These are phyloP conservation scores for Alternaria triticina DNA, from an alignment of 2,329 filamentous ascomycete genomes.

Conservation along the genomic window DNA sequence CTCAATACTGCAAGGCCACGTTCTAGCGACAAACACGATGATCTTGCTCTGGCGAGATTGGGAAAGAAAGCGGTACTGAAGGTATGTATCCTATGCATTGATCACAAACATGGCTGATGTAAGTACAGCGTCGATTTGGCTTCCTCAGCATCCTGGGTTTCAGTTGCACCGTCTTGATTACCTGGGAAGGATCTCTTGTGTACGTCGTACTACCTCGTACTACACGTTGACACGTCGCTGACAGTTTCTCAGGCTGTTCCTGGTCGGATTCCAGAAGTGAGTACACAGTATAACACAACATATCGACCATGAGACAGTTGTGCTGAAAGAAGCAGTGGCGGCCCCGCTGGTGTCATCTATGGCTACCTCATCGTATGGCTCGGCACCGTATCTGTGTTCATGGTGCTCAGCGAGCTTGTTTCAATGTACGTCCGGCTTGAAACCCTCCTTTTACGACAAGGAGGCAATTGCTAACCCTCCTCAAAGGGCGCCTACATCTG, in stretches of 20 bases:
- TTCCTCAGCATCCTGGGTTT: conserved; percentile 37
- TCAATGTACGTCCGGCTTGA: conserved; percentile 34
- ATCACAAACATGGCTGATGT: background rate
- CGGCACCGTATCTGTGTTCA: conserved; percentile 36
- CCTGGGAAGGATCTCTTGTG: conserved; percentile 37
- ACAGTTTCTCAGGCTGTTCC: conserved; percentile 22
- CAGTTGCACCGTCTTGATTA: conserved; percentile 37
- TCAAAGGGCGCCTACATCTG: conserved; percentile 34
- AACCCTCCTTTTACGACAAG: background rate
- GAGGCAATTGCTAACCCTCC: background rate
- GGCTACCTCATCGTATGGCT: conserved; percentile 38
- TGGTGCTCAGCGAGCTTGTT: conserved; percentile 40
- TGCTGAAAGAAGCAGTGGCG: conserved; percentile 26
- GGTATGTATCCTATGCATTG: conserved; percentile 6
- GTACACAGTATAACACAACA: background rate
- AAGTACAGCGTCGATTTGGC: conserved; percentile 30
- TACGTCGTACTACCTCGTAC: conserved; percentile 7
- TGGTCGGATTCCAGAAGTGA: conserved; percentile 27
- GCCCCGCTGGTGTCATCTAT: conserved; percentile 39
- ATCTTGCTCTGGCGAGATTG: conserved; percentile 25
- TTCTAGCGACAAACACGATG: conserved; percentile 21
- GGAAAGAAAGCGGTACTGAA: conserved; percentile 35
- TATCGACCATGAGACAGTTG: background rate
- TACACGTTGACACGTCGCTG: conserved; percentile 3
- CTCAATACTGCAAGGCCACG: conserved; percentile 8